phyloP scores from a whole-genome alignment of 768 basidiomycete species.

The Neoboletus brunneissimus region DNA sequence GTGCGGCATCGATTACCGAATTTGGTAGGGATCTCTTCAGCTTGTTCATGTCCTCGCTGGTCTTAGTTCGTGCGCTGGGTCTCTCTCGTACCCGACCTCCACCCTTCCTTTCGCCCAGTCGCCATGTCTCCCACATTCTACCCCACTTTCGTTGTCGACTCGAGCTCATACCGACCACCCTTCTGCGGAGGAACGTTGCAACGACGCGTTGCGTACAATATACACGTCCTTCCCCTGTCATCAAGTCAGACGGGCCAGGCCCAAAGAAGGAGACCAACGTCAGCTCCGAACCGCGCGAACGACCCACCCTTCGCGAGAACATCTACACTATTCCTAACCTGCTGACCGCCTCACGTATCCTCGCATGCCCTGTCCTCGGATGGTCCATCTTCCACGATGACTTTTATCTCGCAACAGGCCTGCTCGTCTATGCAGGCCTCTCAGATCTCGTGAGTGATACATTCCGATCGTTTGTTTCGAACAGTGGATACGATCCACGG shows the following conservation, averaged over 20 bases:
- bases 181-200: slow-evolving; percentile 11
- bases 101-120: neutral
- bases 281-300: slow-evolving; percentile 14
- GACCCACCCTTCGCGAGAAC: slow-evolving; percentile 62
- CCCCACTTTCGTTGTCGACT: neutral
- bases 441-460: slow-evolving; percentile 74
- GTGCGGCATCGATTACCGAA: neutral
- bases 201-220: slow-evolving; percentile 12
- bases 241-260: neutral
- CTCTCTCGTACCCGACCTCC: slow-evolving; percentile 7
- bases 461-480: neutral
- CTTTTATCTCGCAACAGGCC: slow-evolving; percentile 73
- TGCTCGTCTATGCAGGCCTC: slow-evolving; percentile 89
- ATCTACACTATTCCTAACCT: slow-evolving; percentile 94
- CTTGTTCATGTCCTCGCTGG: slow-evolving; percentile 13
- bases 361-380: slow-evolving; percentile 88
- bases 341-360: slow-evolving; percentile 82
- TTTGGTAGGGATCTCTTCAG: neutral
- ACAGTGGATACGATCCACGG: slow-evolving; percentile 1
- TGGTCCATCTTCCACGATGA: slow-evolving; percentile 84
- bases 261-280: slow-evolving; percentile 5
- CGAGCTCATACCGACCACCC: neutral
- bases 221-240: slow-evolving; percentile 9
- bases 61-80: slow-evolving; percentile 3
- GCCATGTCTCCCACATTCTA: neutral